phyloP scores from a whole-genome alignment of 202 grass and related monocot species.

The Zizania palustris region DNA sequence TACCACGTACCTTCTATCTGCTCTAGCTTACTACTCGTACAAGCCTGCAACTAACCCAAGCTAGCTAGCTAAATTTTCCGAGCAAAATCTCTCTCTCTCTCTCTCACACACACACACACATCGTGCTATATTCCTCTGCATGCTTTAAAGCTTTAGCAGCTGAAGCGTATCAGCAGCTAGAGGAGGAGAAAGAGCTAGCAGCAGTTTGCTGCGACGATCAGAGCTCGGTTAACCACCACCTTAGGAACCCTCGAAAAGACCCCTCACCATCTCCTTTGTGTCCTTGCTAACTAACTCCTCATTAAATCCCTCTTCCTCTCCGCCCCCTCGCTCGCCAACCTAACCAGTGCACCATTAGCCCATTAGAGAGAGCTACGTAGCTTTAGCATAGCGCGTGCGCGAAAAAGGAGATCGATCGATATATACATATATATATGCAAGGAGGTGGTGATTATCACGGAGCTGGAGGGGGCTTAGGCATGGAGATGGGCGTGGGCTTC shows the following conservation, averaged over 20 bases:
- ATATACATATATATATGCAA: slow-evolving; percentile 58
- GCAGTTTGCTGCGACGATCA: background rate
- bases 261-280: slow-evolving; percentile 63
- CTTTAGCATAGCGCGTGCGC: background rate
- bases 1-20: background rate
- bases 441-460: slow-evolving; percentile 43
- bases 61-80: background rate
- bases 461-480: slow-evolving; percentile 50
- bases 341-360: too few species aligned
- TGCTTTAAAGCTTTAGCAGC: slow-evolving; percentile 1
- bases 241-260: slow-evolving; percentile 88
- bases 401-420: background rate
- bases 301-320: slow-evolving; percentile 53
- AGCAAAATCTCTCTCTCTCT: background rate
- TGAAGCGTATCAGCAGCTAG: too few species aligned
- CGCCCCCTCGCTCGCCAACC: background rate
- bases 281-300: slow-evolving; percentile 64
- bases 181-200: too few species aligned
- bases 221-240: slow-evolving; percentile 43
- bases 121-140: slow-evolving; percentile 32
- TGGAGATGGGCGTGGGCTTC: slow-evolving; percentile 67
- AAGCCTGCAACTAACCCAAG: background rate
- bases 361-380: background rate
- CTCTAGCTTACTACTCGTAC: slow-evolving; percentile 31
- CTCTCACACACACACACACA: slow-evolving; percentile 35